phyloP scores from a whole-genome alignment of 257 asterid species.

The Rubia yunnanensis region DNA sequence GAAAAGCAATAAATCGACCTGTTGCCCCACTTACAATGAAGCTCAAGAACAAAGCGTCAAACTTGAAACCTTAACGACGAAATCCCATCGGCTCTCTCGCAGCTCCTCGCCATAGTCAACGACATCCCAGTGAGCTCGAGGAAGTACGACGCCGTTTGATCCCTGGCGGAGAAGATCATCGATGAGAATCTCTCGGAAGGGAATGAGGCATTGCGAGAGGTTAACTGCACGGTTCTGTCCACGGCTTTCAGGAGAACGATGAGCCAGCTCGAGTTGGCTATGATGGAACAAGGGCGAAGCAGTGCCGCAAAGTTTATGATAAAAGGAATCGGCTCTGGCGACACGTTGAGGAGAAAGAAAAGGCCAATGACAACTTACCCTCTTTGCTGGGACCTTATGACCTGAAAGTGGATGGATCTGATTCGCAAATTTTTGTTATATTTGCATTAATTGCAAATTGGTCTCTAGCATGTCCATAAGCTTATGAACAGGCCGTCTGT shows the following conservation, averaged over 20 bases:
- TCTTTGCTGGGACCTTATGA: no score
- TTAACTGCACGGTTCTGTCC: slow-evolving; percentile 51
- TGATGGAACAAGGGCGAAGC: slow-evolving; percentile 21
- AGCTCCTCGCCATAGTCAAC: slow-evolving; percentile 55
- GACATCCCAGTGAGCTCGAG: slow-evolving; percentile 84
- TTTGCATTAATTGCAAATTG: no score
- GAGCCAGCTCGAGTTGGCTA: slow-evolving; percentile 48
- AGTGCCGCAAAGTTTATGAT: slow-evolving; percentile 10
- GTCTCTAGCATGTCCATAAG: no score
- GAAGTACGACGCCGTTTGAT: slow-evolving; percentile 64
- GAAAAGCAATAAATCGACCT: no score
- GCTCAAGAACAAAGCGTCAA: no score
- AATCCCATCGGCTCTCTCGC: slow-evolving; percentile 73
- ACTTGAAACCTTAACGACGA: no score
- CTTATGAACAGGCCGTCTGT: no score
- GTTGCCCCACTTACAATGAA: no score
- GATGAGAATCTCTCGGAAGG: slow-evolving; percentile 52
- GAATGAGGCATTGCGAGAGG: slow-evolving; percentile 29
- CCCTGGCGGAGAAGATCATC: slow-evolving; percentile 63
- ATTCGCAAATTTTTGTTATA: no score
- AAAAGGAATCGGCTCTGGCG: slow-evolving; percentile 15
- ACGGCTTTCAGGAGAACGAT: slow-evolving; percentile 55
- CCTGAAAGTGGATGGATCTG: no score
- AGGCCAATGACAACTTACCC: no score
- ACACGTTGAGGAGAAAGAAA: no score